These are phyloP conservation scores for Harringtonia aguacate DNA, from an alignment of 2,329 filamentous ascomycete species.

Conservation along the genomic window DNA sequence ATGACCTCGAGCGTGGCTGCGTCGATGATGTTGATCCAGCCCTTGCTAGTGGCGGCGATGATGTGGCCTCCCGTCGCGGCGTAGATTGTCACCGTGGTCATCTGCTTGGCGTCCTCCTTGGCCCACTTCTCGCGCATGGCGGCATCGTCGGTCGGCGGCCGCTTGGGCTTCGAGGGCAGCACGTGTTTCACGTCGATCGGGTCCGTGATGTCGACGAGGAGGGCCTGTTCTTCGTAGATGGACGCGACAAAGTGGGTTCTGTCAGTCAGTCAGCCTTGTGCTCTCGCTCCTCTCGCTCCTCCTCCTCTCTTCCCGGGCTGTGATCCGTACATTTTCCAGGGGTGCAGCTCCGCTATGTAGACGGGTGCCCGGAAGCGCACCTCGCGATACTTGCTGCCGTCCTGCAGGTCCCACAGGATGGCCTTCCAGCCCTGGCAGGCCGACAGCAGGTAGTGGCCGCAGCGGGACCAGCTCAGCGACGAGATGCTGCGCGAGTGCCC, in stretches of 20 bases:
- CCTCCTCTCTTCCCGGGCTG: not conserved
- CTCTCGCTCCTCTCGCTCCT: not conserved
- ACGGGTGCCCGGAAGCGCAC: constrained; percentile 88
- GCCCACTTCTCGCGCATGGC: constrained; percentile 70
- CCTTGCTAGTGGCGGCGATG: constrained; percentile 86
- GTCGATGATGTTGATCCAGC: constrained; percentile 92
- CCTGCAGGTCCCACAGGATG: constrained; percentile 82
- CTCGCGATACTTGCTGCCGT: constrained; percentile 61
- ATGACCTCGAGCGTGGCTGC: constrained; percentile 70
- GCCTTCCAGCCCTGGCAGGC: constrained; percentile 95
- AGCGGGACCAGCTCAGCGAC: constrained; percentile 88
- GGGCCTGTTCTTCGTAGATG: constrained; percentile 84
- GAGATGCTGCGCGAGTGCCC: constrained; percentile 92
- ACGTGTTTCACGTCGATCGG: constrained; percentile 62
- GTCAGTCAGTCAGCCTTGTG: not conserved
- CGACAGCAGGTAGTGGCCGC: constrained; percentile 83
- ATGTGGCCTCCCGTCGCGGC: constrained; percentile 79
- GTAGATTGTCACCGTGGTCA: constrained; percentile 88
- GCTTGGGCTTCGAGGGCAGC: constrained; percentile 72
- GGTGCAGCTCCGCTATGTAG: constrained; percentile 92
- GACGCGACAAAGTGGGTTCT: constrained; percentile 82
- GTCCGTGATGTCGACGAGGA: constrained; percentile 71
- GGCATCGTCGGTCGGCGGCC: constrained; percentile 61
- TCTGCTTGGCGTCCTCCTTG: constrained; percentile 87
- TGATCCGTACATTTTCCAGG: constrained; percentile 61